Percentiles rank a stretch among this genome's conserved stretches.
phyloP scores from a whole-genome alignment of 1,139 yeast genomes.

The Protomyces inundatus region DNA sequence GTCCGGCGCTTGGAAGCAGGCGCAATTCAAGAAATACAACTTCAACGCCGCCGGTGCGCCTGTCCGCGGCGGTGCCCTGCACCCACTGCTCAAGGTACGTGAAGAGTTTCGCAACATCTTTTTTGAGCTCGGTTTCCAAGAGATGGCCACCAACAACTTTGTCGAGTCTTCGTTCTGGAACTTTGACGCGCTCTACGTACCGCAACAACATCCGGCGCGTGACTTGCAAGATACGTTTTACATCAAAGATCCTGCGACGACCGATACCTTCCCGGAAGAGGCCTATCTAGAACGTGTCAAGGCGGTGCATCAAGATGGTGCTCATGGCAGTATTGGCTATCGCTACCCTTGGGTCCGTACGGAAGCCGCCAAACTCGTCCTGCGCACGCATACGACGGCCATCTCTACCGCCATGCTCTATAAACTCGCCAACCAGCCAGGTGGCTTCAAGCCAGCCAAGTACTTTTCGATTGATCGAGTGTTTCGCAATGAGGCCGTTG shows the following conservation, averaged over 20 bases:
- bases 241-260: slow-evolving; percentile 80
- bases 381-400: slow-evolving; percentile 97
- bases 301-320: slow-evolving; percentile 82
- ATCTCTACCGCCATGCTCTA: slow-evolving; percentile 84
- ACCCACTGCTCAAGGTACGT: slow-evolving; percentile 91
- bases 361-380: slow-evolving; percentile 83
- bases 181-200: slow-evolving; percentile 90
- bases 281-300: slow-evolving; percentile 71
- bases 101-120: slow-evolving; percentile 97
- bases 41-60: slow-evolving; percentile 89
- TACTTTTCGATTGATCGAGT: slow-evolving; percentile 96
- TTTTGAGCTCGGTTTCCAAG: slow-evolving; percentile 95
- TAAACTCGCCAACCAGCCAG: slow-evolving; percentile 77
- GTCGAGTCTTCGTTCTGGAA: slow-evolving; percentile 99
- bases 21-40: slow-evolving; percentile 89
- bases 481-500: slow-evolving; percentile 99
- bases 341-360: slow-evolving; percentile 94
- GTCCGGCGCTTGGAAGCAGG: slow-evolving; percentile 70
- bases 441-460: slow-evolving; percentile 61
- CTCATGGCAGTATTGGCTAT: slow-evolving; percentile 92
- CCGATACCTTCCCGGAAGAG: slow-evolving; percentile 71
- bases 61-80: slow-evolving; percentile 87
- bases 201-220: slow-evolving; percentile 99
- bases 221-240: slow-evolving; percentile 97
- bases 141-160: slow-evolving; percentile 97